Base-by-base conservation (phyloP, 495 filamentous ascomycete species). In the Podospora bellae-mahoneyi region DNA sequence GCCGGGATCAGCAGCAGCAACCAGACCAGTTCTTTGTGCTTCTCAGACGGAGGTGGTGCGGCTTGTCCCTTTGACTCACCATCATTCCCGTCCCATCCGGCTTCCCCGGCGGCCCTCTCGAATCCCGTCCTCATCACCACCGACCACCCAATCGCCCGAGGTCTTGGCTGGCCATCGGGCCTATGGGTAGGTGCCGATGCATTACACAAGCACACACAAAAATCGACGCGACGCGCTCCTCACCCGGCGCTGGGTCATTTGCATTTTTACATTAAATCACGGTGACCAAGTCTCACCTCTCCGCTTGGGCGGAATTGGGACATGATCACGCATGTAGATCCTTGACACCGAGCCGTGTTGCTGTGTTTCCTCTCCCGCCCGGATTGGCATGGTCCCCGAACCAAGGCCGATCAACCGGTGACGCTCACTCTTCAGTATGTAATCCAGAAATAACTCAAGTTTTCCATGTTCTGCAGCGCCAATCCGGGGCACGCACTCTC, bases 31-130 rank as follows among this genome's bases (percentile, higher is more conserved):
- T 27, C 27, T 64, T 53, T n/a, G n/a, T 64, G 23, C 1, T 23
- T 23, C 23, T 23, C 44, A 56, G 5, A 64, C 39, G 6, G 5
- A 44, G 10, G 20, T 20, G 18, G 20, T 20, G 18, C 26, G 28
- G 20, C 27, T 10, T 39, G 13, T 4, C 60, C 27, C 16, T 26
- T 18, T 30, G 26, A 61, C 32, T 30, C 18, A 39, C 6, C 59
- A 27, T 34, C n/a, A 13, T 34, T 34, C 27, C 27, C 60, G 27
- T 34, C 60, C 60, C 44, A 62, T 62, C 60, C 60, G 30, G 60
- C 30, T 16, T 34, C 60, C 30, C 60, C 28, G 23, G 60, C 27
- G 27, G 27, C 13, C 39, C 39, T 48, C 39, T 48, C 39, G 39
- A 48, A 13, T 48, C 39, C 9, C 39, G 39, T 48, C 39, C 9